Base-by-base conservation (phyloP, 345 rosid species). In the Aquilaria yunnanensis region DNA sequence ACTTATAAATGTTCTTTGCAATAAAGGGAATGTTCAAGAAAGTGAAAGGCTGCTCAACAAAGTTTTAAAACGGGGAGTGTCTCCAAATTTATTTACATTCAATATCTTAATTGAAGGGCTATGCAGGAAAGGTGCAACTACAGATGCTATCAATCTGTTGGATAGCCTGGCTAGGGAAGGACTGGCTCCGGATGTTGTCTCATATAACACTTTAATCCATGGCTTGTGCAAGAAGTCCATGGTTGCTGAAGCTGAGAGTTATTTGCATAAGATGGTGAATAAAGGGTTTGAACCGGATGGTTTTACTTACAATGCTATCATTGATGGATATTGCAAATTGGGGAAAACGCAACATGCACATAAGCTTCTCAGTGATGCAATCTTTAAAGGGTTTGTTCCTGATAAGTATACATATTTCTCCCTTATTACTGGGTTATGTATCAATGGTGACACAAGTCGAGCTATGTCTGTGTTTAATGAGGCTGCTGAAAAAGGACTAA, bases 41-140 rank as follows among this genome's bases (percentile, higher is more conserved):
- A 80, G 96, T 70, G 82, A 83, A 66, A 93, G 83, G 60, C 82
- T 90, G 62, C 65, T 93, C 29, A 82, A 68, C 67, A 90, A 81
- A 70, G 83, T 88, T 59, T 63, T 86, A 65, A 93, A 93, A 77
- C 79, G 83, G 65, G 99, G 97, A 0, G 31, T 85, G 34, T 61
- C 59, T 11, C 95, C 95, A 45, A 94, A 94, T 76, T 74, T 94
- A 70, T 94, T 77, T 79, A 94, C 99, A n/a, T 76, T 72, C 75
- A 90, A 88, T 71, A 78, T 79, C 51, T 88, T 88, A 65, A 82
- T 94, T 56, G 88, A 75, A 59, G 99, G 99, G 69, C 81, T 86
- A 66, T 85, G 96, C 76, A 80, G 78, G 69, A 85, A 64, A 66
- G 92, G 92, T 64, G 77, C 74, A 57, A 72, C 85, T 23, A 63